Base-by-base conservation (phyloP, 805 yeast genomes). In the Starmerella kuoi region DNA sequence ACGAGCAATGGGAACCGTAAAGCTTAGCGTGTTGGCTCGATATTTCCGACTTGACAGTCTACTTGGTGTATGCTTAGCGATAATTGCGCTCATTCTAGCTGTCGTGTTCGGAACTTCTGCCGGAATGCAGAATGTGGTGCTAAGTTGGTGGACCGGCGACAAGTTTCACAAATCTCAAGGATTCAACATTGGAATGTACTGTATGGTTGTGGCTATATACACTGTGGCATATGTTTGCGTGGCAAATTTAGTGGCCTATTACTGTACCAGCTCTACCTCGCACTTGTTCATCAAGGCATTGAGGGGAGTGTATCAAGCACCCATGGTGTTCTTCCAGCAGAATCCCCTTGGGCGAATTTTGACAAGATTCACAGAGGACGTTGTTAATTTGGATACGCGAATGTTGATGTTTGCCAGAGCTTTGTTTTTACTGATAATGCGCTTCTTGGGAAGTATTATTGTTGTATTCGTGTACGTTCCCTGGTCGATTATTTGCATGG, bases 261-360 rank as follows among this genome's bases (percentile, higher is more conserved):
- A 74, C 85, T 1, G 65, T 82, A 2, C 69, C 60, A 44, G 54
- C 49, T 73, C 85, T 0, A 62, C 84, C 0, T 69, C 62, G 42
- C 54, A 51, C n/a, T 63, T 84, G 55, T 81, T 81, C 54, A 60
- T 75, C 28, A 53, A 53, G 38, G 84, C 93, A 0, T 65, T 77
- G 42, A 58, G 65, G 31, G 69, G 65, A 28, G 65, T 85, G n/a
- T 61, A 83, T 42, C 76, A 75, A 48, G 75, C 87, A 2, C 91
- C 93, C 38, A 80, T 82, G 86, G 61, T 76, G 0, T 85, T 73
- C 57, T 68, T 82, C 62, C 94, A 84, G 55, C 74, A 82, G 12
- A 79, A 91, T 0, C 95, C 95, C 18, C 70, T 80, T 68, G 94
- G 95, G 1, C 69, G 94, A 52, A 76, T 84, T 41, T 63, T 85